Evolutionary conservation across 2,329 filamentous ascomycete genomes (phyloP).

Genomic region (Pyrenochaeta sp.): DNA sequence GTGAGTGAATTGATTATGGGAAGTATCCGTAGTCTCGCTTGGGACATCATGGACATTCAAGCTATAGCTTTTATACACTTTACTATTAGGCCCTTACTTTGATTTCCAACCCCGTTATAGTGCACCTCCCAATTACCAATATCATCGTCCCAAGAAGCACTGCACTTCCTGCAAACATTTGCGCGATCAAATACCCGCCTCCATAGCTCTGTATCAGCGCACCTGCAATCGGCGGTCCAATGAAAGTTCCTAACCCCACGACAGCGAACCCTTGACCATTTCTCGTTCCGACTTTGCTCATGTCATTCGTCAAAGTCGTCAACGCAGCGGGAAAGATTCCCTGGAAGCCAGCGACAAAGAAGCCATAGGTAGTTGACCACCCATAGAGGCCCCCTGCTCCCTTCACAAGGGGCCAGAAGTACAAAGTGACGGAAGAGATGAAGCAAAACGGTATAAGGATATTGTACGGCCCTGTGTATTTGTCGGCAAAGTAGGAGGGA

Average conservation of each 20-base stretch:
- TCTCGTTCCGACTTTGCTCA: constrained; percentile 56
- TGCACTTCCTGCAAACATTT: constrained; percentile 51
- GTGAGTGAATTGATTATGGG: background rate
- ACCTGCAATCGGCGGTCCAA: constrained; percentile 58
- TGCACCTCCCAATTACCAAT: constrained; percentile 38
- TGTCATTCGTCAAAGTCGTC: constrained; percentile 56
- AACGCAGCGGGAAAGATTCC: constrained; percentile 56
- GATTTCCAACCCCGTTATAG: constrained; percentile 41
- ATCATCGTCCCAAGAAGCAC: constrained; percentile 40
- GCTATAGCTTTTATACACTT: background rate
- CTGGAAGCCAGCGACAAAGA: constrained; percentile 56
- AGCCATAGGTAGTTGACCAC: constrained; percentile 57
- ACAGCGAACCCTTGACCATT: constrained; percentile 60
- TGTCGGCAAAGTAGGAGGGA: constrained; percentile 63
- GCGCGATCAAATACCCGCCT: constrained; percentile 55
- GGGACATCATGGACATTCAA: no score
- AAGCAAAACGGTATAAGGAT: constrained; percentile 62
- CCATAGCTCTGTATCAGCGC: constrained; percentile 52
- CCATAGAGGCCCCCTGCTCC: constrained; percentile 50
- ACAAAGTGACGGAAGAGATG: constrained; percentile 59
- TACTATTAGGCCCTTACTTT: constrained; percentile 32
- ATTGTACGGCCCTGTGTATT: constrained; percentile 63
- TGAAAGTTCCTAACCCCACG: constrained; percentile 55
- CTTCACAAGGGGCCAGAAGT: constrained; percentile 64
- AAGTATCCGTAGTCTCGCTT: no score